phyloP scores from a whole-genome alignment of 345 rosid genomes.

The Syzygium aqueum region DNA sequence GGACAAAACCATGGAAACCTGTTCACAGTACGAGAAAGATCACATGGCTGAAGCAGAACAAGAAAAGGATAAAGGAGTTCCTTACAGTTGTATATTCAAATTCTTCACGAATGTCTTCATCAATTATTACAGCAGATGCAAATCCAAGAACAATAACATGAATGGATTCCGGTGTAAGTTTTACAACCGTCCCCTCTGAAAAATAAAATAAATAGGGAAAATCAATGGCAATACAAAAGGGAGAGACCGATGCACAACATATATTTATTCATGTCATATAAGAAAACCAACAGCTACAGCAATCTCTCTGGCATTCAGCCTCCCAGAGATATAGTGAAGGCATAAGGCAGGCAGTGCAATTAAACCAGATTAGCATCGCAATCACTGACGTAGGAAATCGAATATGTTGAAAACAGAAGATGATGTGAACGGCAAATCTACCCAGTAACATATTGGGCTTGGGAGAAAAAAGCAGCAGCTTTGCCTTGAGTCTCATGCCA shows the following conservation, averaged over 20 bases:
- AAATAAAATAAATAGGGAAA: background rate
- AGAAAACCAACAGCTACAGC: background rate
- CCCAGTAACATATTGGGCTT: conserved; percentile 67
- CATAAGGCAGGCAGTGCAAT: background rate
- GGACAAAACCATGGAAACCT: background rate
- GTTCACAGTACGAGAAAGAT: background rate
- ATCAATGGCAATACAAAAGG: background rate
- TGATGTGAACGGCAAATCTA: background rate
- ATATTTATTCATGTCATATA: background rate
- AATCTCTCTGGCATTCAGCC: background rate
- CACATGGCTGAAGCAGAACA: background rate
- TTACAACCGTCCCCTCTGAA: conserved; percentile 75
- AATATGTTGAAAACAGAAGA: background rate
- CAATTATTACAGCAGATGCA: conserved; percentile 58
- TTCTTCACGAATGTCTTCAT: conserved; percentile 63
- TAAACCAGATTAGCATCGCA: background rate
- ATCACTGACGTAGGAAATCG: background rate
- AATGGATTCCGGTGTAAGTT: conserved; percentile 57
- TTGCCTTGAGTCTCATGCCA: conserved; percentile 48
- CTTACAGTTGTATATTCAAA: conserved; percentile 46
- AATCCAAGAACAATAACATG: conserved; percentile 77
- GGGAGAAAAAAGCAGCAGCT: conserved; percentile 64
- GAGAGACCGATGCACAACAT: background rate
- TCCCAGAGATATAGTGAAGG: background rate
- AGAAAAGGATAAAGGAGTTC: background rate